Evolutionary conservation across 768 basidiomycete species (phyloP).

Genomic region (Psilocybe subaeruginosa): DNA sequence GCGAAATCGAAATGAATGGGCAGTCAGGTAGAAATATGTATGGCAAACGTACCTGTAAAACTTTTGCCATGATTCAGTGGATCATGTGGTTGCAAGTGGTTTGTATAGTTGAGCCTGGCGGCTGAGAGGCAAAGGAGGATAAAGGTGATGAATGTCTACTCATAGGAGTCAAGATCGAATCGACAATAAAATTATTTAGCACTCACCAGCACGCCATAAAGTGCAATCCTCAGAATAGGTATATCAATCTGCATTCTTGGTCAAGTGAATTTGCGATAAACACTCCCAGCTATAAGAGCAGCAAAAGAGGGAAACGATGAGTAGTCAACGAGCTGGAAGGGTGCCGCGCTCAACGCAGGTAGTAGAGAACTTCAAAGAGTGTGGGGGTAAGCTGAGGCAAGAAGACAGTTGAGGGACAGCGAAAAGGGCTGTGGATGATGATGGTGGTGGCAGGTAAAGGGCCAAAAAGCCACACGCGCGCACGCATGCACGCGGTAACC

Average conservation of each 20-base stretch:
- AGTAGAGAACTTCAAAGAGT: background rate
- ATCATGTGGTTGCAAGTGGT: slow-evolving; percentile 51
- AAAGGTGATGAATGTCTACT: slow-evolving; percentile 53
- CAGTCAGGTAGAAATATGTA: no score
- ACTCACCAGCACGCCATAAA: slow-evolving; percentile 32
- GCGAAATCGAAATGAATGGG: background rate
- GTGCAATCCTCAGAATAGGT: slow-evolving; percentile 28
- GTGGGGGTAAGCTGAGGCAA: background rate
- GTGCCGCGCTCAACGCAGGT: slow-evolving; percentile 6
- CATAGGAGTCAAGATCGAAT: background rate
- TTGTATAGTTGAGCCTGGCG: slow-evolving; percentile 68
- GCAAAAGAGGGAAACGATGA: background rate
- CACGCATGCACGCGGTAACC: background rate
- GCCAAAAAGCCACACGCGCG: background rate
- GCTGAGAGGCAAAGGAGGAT: slow-evolving; percentile 60
- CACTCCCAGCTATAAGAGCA: background rate
- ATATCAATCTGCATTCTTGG: slow-evolving; percentile 29
- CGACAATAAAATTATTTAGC: background rate
- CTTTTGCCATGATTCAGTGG: slow-evolving; percentile 54
- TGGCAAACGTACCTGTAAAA: slow-evolving; percentile 58
- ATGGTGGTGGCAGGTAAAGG: slow-evolving; percentile 9
- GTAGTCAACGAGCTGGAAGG: background rate
- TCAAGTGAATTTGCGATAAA: background rate
- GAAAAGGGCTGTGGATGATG: background rate
- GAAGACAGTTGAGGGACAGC: background rate